Conservation (phyloP, 208 protist genomes). For the Leishmania arabica region DNA sequence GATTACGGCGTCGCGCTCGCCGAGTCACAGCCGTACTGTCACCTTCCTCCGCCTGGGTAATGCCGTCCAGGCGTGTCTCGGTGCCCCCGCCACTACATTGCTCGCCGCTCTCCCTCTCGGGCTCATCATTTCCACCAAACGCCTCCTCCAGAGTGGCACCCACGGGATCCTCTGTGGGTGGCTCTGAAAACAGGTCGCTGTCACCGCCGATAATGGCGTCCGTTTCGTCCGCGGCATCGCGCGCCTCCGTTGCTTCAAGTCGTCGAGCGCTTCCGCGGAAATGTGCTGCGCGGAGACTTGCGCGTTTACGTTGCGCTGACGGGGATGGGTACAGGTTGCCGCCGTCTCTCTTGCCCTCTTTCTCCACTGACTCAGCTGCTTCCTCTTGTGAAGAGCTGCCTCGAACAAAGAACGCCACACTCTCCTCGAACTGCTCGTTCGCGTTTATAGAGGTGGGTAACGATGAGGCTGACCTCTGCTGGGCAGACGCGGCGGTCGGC, state of each 20-base stretch:
- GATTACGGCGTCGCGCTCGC: background rate
- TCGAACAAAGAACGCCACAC: background rate
- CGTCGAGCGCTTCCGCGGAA: background rate
- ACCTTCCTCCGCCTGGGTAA: background rate
- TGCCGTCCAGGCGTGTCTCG: slow-evolving; percentile 1
- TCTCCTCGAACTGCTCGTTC: background rate
- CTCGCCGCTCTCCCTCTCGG: background rate
- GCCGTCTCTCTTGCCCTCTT: background rate
- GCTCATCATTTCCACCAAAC: background rate
- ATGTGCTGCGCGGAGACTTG: background rate
- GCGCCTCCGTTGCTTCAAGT: background rate
- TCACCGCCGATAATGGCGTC: background rate
- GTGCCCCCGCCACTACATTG: background rate
- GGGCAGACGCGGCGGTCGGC: background rate
- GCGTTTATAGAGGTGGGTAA: background rate
- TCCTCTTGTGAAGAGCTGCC: background rate
- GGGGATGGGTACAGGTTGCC: background rate
- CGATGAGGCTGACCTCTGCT: background rate
- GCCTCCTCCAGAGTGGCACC: background rate
- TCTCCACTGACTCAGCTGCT: background rate
- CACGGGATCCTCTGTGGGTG: slow-evolving; percentile 1
- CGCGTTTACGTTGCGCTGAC: background rate
- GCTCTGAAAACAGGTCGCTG: background rate
- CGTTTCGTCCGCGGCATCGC: background rate
- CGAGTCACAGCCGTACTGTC: background rate